Evolutionary conservation across 257 asterid genomes (phyloP), one percentile per base, ranked within the genome.

Genomic region (Osmanthus fragrans): DNA sequence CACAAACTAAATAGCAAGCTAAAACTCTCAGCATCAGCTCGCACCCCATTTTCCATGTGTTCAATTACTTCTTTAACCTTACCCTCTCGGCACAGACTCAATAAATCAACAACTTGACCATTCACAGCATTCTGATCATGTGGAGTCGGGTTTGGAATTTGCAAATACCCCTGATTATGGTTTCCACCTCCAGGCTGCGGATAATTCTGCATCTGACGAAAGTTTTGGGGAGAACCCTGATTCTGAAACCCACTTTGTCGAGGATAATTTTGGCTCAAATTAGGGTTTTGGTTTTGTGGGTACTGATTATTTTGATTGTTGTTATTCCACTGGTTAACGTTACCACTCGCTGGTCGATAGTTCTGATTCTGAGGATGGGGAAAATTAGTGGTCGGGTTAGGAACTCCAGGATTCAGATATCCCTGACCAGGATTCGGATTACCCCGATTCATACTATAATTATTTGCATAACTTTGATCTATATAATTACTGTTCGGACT

Each of bases 1-100:
- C 97, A 91, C 33, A 85, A 60, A 71, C 81, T 91, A 60, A 95
- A 91, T 27, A 95, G 97, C 85, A 89, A 74, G 77, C 77, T 77
- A 70, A 95, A 95, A 85, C 94, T 90, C 70, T 88, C 91, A 3
- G 87, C 85, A 82, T 86, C 85, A 0, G 97, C 98, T 56, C 36
- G 80, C 67, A 79, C 86, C 9, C 97, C 99, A 76, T 93, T 76
- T 36, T 92, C 98, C 96, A 95, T 72, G 74, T 88, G 86, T 78
- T 88, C 96, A 73, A 95, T 86, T 39, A 88, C 99, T 73, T 95
- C 99, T 82, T 85, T 90, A 27, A 93, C 88, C 85, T 90, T 91
- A 75, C 97, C 98, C 65, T 80, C 93, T 15, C 84, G 81, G 79
- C 98, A 91, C 82, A 88, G 81, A 60, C 89, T 80, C 81, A 87